Evolutionary conservation across 2,329 filamentous ascomycete species (phyloP), one percentile per base, ranked within the genome.

Genomic region (Peltaster fructicola): DNA sequence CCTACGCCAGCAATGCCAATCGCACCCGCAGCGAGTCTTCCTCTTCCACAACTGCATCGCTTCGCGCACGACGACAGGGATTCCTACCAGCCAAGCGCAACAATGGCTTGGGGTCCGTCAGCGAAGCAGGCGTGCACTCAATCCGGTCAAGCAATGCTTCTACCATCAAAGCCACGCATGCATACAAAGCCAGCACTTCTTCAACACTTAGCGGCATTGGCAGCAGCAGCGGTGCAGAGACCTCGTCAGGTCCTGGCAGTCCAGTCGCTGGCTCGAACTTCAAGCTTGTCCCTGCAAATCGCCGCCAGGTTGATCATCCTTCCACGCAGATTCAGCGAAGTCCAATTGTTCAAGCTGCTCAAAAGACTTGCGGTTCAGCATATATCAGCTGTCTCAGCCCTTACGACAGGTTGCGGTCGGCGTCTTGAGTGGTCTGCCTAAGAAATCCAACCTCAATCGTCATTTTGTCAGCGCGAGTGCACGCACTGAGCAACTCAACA

Each of bases 1-100:
- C 73, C 3, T 72, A 78, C 27, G 70, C 65, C 14, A 77, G 70
- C 35, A 76, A 82, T 45, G 63, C 73, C 7, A 68, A 62, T 34
- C 53, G 68, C 36, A 73, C 65, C 39, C 65, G 70, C 31, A 73
- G 68, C 32, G 68, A 73, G 44, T 65, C 66, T 12, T 57, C 66
- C 4, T 37, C 40, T 5, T 48, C 1, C 37, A 61, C 51, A 42
- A 63, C 45, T 54, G 56, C 43, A 47, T 56, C 15, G n/a, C n/a
- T n/a, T n/a, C 61, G 65, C 14, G 59, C 56, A 31, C 67, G 68
- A 37, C 58, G 68, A 10, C 69, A 71, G 59, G 68, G 66, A 13
- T 60, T 70, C 24, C 57, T 71, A 16, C 62, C 59, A 22, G 59
- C 60, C 39, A 67, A 68, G 39, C 59, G 60, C 12, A 30, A 22